phyloP scores from a whole-genome alignment of 495 filamentous ascomycete genomes.

The Chaetomium fimeti region DNA sequence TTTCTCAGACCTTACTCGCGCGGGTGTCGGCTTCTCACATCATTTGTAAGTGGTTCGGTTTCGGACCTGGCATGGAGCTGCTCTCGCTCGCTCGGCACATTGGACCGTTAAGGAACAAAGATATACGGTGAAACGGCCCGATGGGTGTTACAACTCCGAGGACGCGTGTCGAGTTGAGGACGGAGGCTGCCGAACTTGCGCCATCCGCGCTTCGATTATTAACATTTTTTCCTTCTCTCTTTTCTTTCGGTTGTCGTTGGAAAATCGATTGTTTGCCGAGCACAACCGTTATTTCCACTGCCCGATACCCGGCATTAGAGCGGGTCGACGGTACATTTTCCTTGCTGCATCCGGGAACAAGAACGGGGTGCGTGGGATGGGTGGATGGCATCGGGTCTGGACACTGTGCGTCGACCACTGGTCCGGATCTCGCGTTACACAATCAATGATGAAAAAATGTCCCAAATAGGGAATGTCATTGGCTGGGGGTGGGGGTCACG shows the following conservation, averaged over 20 bases:
- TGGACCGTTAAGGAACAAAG: neutral
- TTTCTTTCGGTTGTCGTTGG: neutral
- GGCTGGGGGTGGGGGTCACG: constrained; percentile 19
- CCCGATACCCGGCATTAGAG: neutral
- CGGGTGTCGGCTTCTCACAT: neutral
- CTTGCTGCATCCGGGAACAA: neutral
- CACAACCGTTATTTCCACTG: constrained; percentile 7
- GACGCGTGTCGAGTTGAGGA: neutral
- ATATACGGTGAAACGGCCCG: constrained; percentile 19
- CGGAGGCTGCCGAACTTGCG: neutral
- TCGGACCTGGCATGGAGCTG: neutral
- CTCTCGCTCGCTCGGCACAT: neutral
- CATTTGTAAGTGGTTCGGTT: neutral
- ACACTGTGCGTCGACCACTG: neutral
- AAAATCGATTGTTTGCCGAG: neutral
- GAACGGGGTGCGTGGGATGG: neutral
- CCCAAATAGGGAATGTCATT: constrained; percentile 10
- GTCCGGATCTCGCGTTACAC: constrained; percentile 13
- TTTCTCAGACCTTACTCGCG: neutral
- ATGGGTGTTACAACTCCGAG: neutral
- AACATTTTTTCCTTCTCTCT: neutral
- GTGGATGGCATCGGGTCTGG: neutral
- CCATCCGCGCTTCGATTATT: neutral
- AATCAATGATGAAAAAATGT: constrained; percentile 14
- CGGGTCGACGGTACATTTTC: neutral